phyloP scores from a whole-genome alignment of 179 eudicot species.

The Beta lomatogona region DNA sequence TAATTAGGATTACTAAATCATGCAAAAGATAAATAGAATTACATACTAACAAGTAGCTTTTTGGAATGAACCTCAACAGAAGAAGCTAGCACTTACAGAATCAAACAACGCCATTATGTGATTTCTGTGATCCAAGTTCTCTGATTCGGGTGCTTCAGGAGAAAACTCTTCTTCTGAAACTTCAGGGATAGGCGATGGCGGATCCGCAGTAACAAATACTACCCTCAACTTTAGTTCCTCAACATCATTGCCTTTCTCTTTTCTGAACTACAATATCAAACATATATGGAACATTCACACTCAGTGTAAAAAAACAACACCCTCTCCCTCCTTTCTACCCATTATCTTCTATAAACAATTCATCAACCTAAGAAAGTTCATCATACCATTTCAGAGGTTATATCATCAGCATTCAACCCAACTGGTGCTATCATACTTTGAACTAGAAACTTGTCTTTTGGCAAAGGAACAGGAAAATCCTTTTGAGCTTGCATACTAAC shows the following conservation, averaged over 20 bases:
- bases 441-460: conserved; percentile 44
- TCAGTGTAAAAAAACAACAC: neutral
- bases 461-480: conserved; percentile 29
- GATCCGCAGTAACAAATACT: conserved; percentile 38
- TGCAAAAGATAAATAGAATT: neutral
- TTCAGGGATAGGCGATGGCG: conserved; percentile 50
- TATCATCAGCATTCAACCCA: conserved; percentile 28
- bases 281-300: conserved; percentile 14
- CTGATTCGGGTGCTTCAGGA: conserved; percentile 30
- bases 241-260: conserved; percentile 31
- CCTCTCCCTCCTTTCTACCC: neutral
- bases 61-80: neutral
- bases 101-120: conserved; percentile 28
- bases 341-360: conserved; percentile 4
- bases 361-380: conserved; percentile 16
- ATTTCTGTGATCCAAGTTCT: conserved; percentile 7
- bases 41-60: neutral
- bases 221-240: conserved; percentile 45
- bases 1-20: neutral
- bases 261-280: conserved; percentile 45
- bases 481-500: conserved; percentile 45
- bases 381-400: conserved; percentile 47
- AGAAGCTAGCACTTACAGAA: conserved; percentile 25
- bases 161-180: conserved; percentile 42
- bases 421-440: conserved; percentile 37